phyloP scores from a whole-genome alignment of 2,329 filamentous ascomycete species.

The Sclerotinia spermophila region DNA sequence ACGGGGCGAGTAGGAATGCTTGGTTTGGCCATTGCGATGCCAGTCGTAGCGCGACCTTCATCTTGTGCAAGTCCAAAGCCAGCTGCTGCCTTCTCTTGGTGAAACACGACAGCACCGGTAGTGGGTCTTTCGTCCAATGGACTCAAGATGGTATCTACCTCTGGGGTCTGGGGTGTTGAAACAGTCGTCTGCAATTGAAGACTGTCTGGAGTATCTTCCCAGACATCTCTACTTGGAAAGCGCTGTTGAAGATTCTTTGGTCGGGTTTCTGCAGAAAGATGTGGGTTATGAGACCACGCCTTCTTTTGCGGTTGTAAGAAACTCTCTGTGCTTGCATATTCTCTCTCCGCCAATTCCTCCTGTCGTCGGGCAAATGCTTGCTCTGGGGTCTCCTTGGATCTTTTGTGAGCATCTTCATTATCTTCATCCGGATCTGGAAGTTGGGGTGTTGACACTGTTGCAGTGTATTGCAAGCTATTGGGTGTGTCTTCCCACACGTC shows the following conservation, averaged over 20 bases:
- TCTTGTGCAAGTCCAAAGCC: constrained; percentile 26
- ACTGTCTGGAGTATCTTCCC: constrained; percentile 90
- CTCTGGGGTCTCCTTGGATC: constrained; percentile 46
- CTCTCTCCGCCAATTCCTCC: constrained; percentile 60
- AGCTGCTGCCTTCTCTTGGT: constrained; percentile 33
- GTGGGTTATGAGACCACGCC: constrained; percentile 48
- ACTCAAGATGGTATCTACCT: constrained; percentile 39
- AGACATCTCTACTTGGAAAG: constrained; percentile 89
- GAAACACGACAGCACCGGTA: constrained; percentile 32
- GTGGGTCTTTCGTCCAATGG: constrained; percentile 40
- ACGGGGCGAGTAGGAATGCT: constrained; percentile 54
- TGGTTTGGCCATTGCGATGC: constrained; percentile 51
- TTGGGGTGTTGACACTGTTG: constrained; percentile 82
- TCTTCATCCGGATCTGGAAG: constrained; percentile 44
- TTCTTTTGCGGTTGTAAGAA: constrained; percentile 53
- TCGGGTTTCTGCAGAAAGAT: constrained; percentile 50
- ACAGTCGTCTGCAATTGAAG: constrained; percentile 76
- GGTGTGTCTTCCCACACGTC: constrained; percentile 98
- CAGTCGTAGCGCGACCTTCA: constrained; percentile 29
- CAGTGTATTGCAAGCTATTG: constrained; percentile 71
- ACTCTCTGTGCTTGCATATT: constrained; percentile 45
- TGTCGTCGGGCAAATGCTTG: constrained; percentile 64
- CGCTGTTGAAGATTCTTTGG: constrained; percentile 57
- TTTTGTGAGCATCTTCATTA: constrained; percentile 22
- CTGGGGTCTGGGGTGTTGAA: constrained; percentile 49